Base-by-base conservation (phyloP, 2,329 filamentous ascomycete genomes). In the Bipolaris cookei region DNA sequence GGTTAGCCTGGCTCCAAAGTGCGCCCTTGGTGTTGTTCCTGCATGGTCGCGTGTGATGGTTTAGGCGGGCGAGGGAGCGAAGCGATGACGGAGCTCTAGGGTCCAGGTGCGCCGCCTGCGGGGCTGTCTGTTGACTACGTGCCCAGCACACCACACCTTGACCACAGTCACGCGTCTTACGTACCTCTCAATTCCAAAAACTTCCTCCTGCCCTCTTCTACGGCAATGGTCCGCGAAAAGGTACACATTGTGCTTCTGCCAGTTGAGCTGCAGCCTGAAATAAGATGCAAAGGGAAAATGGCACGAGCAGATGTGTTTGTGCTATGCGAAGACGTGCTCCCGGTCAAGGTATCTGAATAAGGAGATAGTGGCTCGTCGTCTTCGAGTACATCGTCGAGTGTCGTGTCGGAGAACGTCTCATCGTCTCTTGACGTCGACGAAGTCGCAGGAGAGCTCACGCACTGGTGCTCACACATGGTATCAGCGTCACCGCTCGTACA, bases 181-280 rank as follows among this genome's bases (percentile, higher is more conserved):
- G 39, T 62, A 68, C 66, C 64, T 69, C 41, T 59, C 20, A 61
- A 16, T 23, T 50, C 59, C 25, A 56, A 43, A 18, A 47, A 56
- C 13, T 23, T 23, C 21, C 21, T 25, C 14, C 32, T 53, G 46
- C 39, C 25, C 50, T 49, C 42, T 60, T 48, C 62, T 51, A 67
- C 68, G 5, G 71, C 70, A 18, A 74, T 62, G 25, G 69, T 64
- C n/a, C 56, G 59, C 34, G 70, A 65, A 48, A 62, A 67, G 45
- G 67, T 68, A 54, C 66, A 72, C 73, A 76, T 76, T 47, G 32
- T 32, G 35, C 3, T n/a, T 61, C 73, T 56, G 8, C 56, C 65
- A 38, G 61, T 60, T 11, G 64, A 54, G 56, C 64, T 71, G 59
- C 74, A 76, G 41, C 61, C 72, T 11, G 67, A 65, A 23, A 70